phyloP scores from a whole-genome alignment of 2,329 filamentous ascomycete species.

The Exophiala alcalophila region DNA sequence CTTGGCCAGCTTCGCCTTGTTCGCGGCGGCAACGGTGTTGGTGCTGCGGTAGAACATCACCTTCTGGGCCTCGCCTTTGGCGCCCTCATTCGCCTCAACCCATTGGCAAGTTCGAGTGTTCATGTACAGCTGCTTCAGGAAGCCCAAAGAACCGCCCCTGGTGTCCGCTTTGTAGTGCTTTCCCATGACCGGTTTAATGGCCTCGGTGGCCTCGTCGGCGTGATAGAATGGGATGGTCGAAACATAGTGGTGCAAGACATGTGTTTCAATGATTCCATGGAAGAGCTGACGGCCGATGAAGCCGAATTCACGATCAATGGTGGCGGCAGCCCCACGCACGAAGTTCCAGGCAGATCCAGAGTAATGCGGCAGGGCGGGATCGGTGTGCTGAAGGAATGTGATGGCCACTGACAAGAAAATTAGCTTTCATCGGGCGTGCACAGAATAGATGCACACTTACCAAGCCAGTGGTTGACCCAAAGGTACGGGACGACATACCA shows the following conservation, averaged over 20 bases:
- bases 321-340: slow-evolving; percentile 86
- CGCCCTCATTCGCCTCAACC: slow-evolving; percentile 87
- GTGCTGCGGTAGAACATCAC: slow-evolving; percentile 95
- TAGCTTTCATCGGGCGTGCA: too few relatives aligned
- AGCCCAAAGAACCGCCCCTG: slow-evolving; percentile 72
- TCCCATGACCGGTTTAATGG: slow-evolving; percentile 94
- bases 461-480: slow-evolving; percentile 99
- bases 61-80: slow-evolving; percentile 74
- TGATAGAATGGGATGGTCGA: slow-evolving; percentile 96
- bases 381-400: slow-evolving; percentile 95
- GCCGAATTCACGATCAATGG: slow-evolving; percentile 94
- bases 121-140: slow-evolving; percentile 78
- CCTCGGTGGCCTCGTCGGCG: slow-evolving; percentile 89
- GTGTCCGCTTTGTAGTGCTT: slow-evolving; percentile 86
- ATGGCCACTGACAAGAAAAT: slow-evolving; percentile 93
- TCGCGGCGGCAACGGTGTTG: too few relatives aligned
- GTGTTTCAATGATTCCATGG: slow-evolving; percentile 96
- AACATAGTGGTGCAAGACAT: slow-evolving; percentile 97
- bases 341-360: slow-evolving; percentile 83
- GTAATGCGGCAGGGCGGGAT: slow-evolving; percentile 92
- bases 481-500: slow-evolving; percentile 96
- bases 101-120: slow-evolving; percentile 88
- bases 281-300: slow-evolving; percentile 88
- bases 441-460: too few relatives aligned
- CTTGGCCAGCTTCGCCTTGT: too few relatives aligned